These are phyloP conservation scores for Carex parvula DNA, from an alignment of 176 grass and related monocot genomes.

Conservation along the genomic window DNA sequence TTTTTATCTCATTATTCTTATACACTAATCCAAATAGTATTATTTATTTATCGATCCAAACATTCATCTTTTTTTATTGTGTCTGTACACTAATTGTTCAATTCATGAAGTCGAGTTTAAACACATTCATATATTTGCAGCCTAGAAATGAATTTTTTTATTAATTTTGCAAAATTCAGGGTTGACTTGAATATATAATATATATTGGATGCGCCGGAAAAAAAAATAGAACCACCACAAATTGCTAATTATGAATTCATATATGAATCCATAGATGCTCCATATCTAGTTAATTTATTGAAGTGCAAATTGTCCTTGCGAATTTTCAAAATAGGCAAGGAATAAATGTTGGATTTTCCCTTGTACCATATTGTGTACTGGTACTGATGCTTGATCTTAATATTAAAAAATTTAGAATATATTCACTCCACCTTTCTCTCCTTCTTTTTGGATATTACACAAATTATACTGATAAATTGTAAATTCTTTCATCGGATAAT, in stretches of 20 bases:
- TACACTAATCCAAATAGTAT: no score
- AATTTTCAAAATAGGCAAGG: constrained; percentile 10
- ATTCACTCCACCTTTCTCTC: background rate
- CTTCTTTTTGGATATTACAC: background rate
- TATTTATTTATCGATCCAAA: no score
- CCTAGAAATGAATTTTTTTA: background rate
- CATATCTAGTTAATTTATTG: constrained; percentile 13
- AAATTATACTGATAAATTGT: no score
- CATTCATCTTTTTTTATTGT: no score
- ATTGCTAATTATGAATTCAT: background rate
- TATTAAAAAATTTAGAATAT: constrained; percentile 9
- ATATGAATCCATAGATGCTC: background rate
- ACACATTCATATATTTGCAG: no score
- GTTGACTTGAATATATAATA: background rate
- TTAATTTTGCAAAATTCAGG: background rate
- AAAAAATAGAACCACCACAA: background rate
- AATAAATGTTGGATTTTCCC: constrained; percentile 9
- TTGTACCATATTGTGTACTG: background rate
- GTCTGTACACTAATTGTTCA: no score
- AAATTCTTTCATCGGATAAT: no score
- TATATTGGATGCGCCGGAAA: background rate
- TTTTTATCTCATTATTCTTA: no score
- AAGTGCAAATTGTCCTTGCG: constrained; percentile 4
- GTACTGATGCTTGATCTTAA: background rate
- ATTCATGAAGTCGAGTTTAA: no score